Evolutionary conservation across 2,329 filamentous ascomycete species (phyloP), one percentile per base, ranked within the genome.

Genomic region (Neoarthrinium moseri): DNA sequence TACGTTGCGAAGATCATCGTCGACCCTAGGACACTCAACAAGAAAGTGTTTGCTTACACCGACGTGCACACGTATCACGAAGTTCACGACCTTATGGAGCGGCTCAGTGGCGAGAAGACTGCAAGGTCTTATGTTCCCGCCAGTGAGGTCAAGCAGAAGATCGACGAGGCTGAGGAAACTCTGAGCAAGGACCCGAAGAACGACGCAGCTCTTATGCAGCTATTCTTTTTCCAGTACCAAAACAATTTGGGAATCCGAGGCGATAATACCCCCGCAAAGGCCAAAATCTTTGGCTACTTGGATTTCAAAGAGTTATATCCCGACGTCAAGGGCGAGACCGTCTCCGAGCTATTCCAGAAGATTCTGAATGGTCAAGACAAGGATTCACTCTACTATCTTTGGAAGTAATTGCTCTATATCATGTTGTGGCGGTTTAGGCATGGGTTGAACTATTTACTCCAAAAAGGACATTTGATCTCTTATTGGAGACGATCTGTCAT

Each of bases 251-350:
- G 39, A 5, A 3, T 12, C 18, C 66, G 77, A 2, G 73, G 70
- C 2, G 78, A 84, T 51, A 80, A 80, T 56, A 73, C 65, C 8
- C 74, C 72, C 0, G 72, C 77, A 45, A 67, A 71, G 50, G 79
- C 79, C 10, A 64, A 68, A 40, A 81, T 80, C 49, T 63, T 83
- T 5, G 77, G 77, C 2, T 81, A 81, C 56, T 48, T 81, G 15
- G 64, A 70, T 44, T 68, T 64, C 24, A 73, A 71, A 52, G 72
- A 81, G 15, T 61, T 82, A 20, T 82, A 80, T 53, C 78, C 77
- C 3, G 75, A 78, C 17, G 64, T 79, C 44, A 50, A 68, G 43
- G 64, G 63, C 2, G 67, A 55, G 24, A 59, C 60, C 3, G 15
- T 43, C 12, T 11, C 12, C 7, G 39, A 43, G 26, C 18, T 43